Evolutionary conservation across 2,329 filamentous ascomycete genomes (phyloP).

Genomic region (Fonsecaea nubica): DNA sequence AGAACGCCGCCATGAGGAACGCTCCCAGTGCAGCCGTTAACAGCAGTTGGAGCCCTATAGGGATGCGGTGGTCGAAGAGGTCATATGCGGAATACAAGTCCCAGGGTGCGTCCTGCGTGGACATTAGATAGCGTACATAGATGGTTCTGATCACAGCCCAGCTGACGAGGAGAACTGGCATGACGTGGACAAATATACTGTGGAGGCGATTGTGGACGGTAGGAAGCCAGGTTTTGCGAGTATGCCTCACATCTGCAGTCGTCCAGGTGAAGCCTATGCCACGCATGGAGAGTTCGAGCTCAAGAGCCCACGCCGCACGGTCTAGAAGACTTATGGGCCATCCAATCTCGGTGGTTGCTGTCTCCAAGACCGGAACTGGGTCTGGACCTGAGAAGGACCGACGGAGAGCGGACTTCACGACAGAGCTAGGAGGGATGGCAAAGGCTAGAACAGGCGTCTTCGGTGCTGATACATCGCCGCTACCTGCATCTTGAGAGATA

Average conservation of each 20-base stretch:
- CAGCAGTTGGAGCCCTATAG: slow-evolving; percentile 45
- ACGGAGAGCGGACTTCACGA: slow-evolving; percentile 13
- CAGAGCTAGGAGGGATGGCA: background rate
- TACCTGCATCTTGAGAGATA: background rate
- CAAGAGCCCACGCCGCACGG: slow-evolving; percentile 54
- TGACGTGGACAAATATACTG: slow-evolving; percentile 49
- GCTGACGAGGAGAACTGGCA: slow-evolving; percentile 47
- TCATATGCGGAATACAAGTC: slow-evolving; percentile 34
- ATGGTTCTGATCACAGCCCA: slow-evolving; percentile 47
- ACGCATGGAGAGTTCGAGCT: slow-evolving; percentile 54
- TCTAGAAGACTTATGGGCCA: slow-evolving; percentile 49
- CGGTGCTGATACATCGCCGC: background rate
- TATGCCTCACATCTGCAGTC: slow-evolving; percentile 54
- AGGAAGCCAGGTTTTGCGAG: slow-evolving; percentile 53
- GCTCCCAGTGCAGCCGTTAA: slow-evolving; percentile 51
- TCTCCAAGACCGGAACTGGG: slow-evolving; percentile 47
- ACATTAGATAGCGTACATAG: slow-evolving; percentile 41
- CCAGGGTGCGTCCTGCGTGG: slow-evolving; percentile 13
- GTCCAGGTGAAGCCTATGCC: slow-evolving; percentile 56
- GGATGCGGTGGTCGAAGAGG: slow-evolving; percentile 46
- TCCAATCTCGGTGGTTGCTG: slow-evolving; percentile 48
- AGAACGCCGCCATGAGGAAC: slow-evolving; percentile 54
- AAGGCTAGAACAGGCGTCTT: background rate
- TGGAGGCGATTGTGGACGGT: slow-evolving; percentile 50
- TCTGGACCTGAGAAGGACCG: slow-evolving; percentile 38